Evolutionary conservation across 768 basidiomycete genomes (phyloP), one percentile per base, ranked within the genome.

Genomic region (Boletus vermiculosoides): DNA sequence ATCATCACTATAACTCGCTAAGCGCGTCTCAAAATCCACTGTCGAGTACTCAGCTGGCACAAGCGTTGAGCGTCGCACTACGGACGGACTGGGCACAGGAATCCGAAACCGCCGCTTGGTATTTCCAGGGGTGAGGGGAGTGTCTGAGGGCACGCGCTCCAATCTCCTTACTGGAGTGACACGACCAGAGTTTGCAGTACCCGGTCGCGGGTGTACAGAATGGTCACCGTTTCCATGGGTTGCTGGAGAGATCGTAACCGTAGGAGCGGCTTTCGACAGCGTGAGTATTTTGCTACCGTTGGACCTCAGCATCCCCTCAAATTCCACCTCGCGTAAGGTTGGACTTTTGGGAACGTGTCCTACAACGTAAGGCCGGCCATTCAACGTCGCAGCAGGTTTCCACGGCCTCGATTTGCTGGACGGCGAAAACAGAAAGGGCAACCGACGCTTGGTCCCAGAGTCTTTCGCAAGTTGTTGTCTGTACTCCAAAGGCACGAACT

Each of bases 401-500:
- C 89, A 92, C 56, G 81, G 80, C 67, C 82, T 71, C 49, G 70
- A 70, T 62, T 72, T 72, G 63, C 69, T 71, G 30, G 79, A 76
- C 22, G 80, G 71, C 12, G 84, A 78, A 61, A 91, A 90, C 39
- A 88, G 73, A 16, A 86, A 85, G 4, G 86, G 86, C n/a, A 91
- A 72, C 9, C 85, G 83, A n/a, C 81, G 78, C 16, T 85, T 79
- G 9, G 75, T 76, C 0, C 79, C 75, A 4, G 81, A 77, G 16
- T 79, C 76, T 7, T 84, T 72, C 5, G 74, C 83, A 7, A 95
- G 79, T 62, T 91, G 86, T 45, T 90, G 85, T 5, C 90, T 79
- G 65, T 93, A 94, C 68, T 94, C 94, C 39, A 83, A 74, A 0
- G 95, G 96, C 4, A 99, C 93, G 54, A 92, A 90, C 71, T 98